Evolutionary conservation across 1,284 basidiomycete genomes (phyloP).

Genomic region (Meira nashicola): DNA sequence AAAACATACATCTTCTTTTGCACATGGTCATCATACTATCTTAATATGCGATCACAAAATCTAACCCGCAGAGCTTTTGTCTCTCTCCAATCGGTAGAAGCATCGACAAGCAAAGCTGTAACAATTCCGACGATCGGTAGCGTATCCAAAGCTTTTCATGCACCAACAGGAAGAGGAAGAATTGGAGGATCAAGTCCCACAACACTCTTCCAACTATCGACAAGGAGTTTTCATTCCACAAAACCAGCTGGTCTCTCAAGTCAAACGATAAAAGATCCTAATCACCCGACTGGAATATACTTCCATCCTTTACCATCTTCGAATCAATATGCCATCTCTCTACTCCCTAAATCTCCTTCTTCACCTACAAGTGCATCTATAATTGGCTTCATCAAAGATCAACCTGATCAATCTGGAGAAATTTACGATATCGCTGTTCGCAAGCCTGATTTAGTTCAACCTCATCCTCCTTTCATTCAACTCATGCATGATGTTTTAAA

Average conservation of each 20-base stretch:
- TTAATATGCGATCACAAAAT: too few species aligned
- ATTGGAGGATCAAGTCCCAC: not conserved
- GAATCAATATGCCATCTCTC: constrained; percentile 12
- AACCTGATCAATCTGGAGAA: not conserved
- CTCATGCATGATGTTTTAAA: constrained; percentile 41
- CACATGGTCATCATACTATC: too few species aligned
- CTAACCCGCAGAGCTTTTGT: too few species aligned
- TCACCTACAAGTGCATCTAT: constrained; percentile 9
- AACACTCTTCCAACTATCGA: not conserved
- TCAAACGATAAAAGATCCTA: constrained; percentile 3
- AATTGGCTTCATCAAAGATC: constrained; percentile 1
- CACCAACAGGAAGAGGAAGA: too few species aligned
- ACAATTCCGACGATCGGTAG: too few species aligned
- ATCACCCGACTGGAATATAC: not conserved
- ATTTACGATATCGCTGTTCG: not conserved
- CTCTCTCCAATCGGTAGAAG: too few species aligned
- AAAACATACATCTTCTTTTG: too few species aligned
- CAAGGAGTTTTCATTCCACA: not conserved
- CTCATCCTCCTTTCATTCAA: constrained; percentile 34
- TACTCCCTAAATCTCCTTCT: constrained; percentile 6
- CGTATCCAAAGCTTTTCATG: too few species aligned
- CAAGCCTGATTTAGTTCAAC: constrained; percentile 9
- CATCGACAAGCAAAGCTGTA: too few species aligned
- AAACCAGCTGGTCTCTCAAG: not conserved
- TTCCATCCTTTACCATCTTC: not conserved